Conservation (phyloP, 208 protist genomes). For the Leishmania mexicana region DNA sequence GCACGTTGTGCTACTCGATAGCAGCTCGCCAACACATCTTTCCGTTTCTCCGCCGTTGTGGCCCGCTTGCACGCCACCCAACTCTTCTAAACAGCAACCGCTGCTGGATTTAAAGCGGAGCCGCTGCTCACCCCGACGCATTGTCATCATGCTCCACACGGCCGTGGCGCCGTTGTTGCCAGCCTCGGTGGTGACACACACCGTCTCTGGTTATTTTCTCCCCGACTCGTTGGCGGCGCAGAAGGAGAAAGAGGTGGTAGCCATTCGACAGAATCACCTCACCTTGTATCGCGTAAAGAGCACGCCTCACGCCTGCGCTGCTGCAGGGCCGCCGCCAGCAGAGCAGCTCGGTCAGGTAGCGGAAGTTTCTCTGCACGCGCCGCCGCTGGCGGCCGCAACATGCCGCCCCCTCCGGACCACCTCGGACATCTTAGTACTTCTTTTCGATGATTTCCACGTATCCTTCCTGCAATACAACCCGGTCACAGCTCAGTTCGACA, state of each 20-base stretch:
- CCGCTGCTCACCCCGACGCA: not conserved
- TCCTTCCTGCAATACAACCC: slow-evolving; percentile 83
- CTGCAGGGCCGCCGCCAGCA: slow-evolving; percentile 12
- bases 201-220: slow-evolving; percentile 71
- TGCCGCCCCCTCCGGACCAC: slow-evolving; percentile 59
- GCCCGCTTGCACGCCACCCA: no score
- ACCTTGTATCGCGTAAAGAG: slow-evolving; percentile 54
- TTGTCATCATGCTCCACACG: slow-evolving; percentile 32
- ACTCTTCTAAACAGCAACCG: not conserved
- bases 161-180: slow-evolving; percentile 74
- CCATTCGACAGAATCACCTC: slow-evolving; percentile 73
- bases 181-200: slow-evolving; percentile 74
- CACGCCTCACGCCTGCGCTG: not conserved
- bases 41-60: not conserved
- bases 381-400: slow-evolving; percentile 46
- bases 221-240: slow-evolving; percentile 28
- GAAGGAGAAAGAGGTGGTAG: slow-evolving; percentile 56
- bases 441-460: slow-evolving; percentile 87
- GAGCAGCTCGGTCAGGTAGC: slow-evolving; percentile 43
- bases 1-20: not conserved
- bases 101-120: not conserved
- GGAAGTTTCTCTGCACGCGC: slow-evolving; percentile 62
- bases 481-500: slow-evolving; percentile 56
- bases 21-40: not conserved
- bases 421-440: slow-evolving; percentile 69